Base-by-base conservation (phyloP, 2,329 filamentous ascomycete genomes). In the Aureobasidium mangrovei region DNA sequence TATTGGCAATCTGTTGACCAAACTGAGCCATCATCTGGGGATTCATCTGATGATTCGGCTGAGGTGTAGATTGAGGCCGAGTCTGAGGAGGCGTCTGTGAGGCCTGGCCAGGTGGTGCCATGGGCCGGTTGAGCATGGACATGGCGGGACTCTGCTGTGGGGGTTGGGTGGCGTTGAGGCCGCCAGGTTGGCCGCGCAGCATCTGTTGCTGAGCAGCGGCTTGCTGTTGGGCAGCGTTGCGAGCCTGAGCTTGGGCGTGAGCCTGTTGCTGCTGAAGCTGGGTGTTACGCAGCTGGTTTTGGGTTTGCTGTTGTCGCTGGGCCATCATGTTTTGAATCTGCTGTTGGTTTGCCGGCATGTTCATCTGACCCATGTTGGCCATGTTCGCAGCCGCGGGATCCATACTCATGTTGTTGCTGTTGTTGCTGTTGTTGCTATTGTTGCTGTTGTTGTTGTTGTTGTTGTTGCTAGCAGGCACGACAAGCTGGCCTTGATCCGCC, bases 391-490 rank as follows among this genome's bases (percentile, higher is more conserved):
- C 48, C 53, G 42, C 58, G 53, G 55, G 56, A 58, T 58, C 38
- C 35, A 54, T 51, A 12, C 31, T 36, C 40, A 56, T 41, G 61
- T 56, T 31, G 26, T 45, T 54, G 51, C n/a, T 51, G 39, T 29
- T 84, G 61, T 56, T 31, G 7, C 38, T 54, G 51, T 12, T 51
- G 39, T 29, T 29, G 8, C 77, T 80, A 65, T 79, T 84, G 61
- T 56, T 31, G 7, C 38, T 54, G 51, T 12, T 51, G 39, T 29
- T 29, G 8, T 8, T 8, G 43, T 32, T 72, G 51, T 59, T 59
- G 52, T 78, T 78, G 61, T 77, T 80, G 65, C 79, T 84, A 5
- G 80, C 81, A 7, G 81, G 81, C 3, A 84, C 81, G n/a, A 83
- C 81, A 40, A 78, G 70, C 58, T 82, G 78, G 7, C 81, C 81